These are phyloP conservation scores for Glycine latifolia DNA, from an alignment of 306 rosid genomes.

Conservation along the genomic window DNA sequence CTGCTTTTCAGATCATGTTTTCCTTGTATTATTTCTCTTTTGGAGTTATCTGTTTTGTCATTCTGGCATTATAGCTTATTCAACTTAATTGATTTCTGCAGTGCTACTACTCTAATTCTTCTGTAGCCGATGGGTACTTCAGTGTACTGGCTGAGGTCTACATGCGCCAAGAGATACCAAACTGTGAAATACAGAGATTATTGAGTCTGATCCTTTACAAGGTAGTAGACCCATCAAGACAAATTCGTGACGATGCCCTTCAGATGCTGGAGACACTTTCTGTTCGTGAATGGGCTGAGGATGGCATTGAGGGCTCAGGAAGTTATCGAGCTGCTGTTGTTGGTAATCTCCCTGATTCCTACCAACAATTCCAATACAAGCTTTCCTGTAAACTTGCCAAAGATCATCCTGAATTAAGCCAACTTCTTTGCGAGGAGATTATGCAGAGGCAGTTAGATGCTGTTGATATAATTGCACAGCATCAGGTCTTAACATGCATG, in stretches of 20 bases:
- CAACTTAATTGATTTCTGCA: slow-evolving; percentile 48
- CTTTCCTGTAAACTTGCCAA: slow-evolving; percentile 99
- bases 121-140: slow-evolving; percentile 99
- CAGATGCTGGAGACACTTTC: slow-evolving; percentile 99
- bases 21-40: too few species aligned
- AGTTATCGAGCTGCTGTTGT: slow-evolving; percentile 99
- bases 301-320: slow-evolving; percentile 94
- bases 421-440: slow-evolving; percentile 99
- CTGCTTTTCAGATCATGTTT: too few species aligned
- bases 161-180: slow-evolving; percentile 99
- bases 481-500: slow-evolving; percentile 99
- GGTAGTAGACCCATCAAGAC: slow-evolving; percentile 99
- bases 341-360: slow-evolving; percentile 99
- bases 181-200: slow-evolving; percentile 97
- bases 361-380: slow-evolving; percentile 98
- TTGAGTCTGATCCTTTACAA: slow-evolving; percentile 96
- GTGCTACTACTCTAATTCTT: slow-evolving; percentile 97
- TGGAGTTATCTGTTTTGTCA: too few species aligned
- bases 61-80: too few species aligned
- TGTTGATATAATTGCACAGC: slow-evolving; percentile 99
- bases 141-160: slow-evolving; percentile 99
- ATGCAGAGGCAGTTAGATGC: slow-evolving; percentile 99
- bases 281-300: slow-evolving; percentile 99
- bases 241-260: slow-evolving; percentile 99
- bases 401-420: slow-evolving; percentile 98